Evolutionary conservation across 129 eudicot species (phyloP).

Genomic region (Centrapalus pauciflorus): DNA sequence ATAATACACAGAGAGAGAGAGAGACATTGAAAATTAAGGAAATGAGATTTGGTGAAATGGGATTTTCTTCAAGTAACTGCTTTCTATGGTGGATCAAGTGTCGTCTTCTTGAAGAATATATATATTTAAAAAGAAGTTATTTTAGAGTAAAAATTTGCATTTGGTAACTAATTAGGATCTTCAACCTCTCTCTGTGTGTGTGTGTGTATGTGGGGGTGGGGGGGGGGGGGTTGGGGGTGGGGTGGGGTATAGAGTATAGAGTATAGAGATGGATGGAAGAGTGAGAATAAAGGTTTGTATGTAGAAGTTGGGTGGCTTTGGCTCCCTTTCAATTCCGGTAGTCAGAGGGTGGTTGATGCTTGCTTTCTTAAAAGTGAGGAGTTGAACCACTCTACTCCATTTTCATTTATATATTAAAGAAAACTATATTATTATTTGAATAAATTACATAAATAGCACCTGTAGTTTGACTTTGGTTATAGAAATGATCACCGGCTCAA

Average conservation of each 20-base stretch:
- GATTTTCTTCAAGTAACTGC: slow-evolving; percentile 53
- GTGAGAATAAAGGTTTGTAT: slow-evolving; percentile 44
- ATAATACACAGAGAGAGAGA: slow-evolving; percentile 14
- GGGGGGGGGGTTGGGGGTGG: too few relatives aligned
- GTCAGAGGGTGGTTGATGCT: slow-evolving; percentile 14
- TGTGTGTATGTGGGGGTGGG: too few relatives aligned
- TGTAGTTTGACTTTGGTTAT: too few relatives aligned
- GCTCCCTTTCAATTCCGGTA: slow-evolving; percentile 43
- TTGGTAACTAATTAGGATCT: slow-evolving; percentile 43
- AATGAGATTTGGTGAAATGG: slow-evolving; percentile 81
- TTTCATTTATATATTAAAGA: not conserved
- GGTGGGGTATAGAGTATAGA: too few relatives aligned
- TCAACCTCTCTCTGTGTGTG: slow-evolving; percentile 16
- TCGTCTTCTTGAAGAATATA: slow-evolving; percentile 46
- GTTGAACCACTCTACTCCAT: not conserved
- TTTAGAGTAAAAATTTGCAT: not conserved
- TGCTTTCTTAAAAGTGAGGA: not conserved
- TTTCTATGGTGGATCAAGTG: slow-evolving; percentile 46
- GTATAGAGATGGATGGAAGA: too few relatives aligned
- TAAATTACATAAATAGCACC: too few relatives aligned
- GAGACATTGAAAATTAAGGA: slow-evolving; percentile 26
- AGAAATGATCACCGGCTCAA: too few relatives aligned
- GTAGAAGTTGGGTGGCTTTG: slow-evolving; percentile 28
- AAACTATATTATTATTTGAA: not conserved
- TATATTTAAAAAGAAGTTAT: not conserved